Percentiles rank a stretch among this genome's conserved stretches.
Conservation (phyloP, 1,284 basidiomycete species). For the Ganoderma boninense region DNA sequence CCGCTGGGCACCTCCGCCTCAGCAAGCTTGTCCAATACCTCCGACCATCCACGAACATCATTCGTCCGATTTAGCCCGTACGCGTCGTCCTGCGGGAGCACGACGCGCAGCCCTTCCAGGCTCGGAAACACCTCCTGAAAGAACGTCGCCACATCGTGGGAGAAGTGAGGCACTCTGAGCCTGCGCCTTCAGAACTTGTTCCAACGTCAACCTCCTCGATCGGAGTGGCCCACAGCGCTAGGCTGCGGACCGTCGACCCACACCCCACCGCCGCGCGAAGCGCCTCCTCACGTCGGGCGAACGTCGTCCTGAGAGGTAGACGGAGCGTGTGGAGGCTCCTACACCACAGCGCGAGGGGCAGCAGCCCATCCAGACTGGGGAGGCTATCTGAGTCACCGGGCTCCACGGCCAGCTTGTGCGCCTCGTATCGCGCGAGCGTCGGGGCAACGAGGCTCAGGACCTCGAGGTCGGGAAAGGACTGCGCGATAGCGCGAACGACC, state of each 20-base stretch:
- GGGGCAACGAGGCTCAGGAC: neutral
- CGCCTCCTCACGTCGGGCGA: neutral
- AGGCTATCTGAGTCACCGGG: neutral
- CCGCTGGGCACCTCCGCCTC: neutral
- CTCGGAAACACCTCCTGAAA: neutral
- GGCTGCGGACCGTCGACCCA: neutral
- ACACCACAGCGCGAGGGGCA: neutral
- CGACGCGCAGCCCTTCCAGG: neutral
- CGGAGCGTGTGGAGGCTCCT: neutral
- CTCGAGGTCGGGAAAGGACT: neutral
- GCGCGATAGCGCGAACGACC: neutral
- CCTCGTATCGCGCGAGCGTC: neutral
- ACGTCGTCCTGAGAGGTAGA: neutral
- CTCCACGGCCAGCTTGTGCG: neutral
- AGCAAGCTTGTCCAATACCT: neutral
- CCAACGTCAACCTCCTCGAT: neutral
- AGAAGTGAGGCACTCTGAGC: too few relatives aligned
- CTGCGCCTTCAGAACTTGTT: neutral
- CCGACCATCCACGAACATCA: neutral
- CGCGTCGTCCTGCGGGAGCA: conserved; percentile 1
- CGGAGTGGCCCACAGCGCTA: conserved; percentile 2
- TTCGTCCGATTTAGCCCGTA: neutral
- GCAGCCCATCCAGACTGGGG: neutral
- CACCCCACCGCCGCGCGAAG: neutral
- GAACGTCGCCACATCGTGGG: conserved; percentile 2